These are phyloP conservation scores for Dalbergia cultrata DNA, from an alignment of 306 rosid species.

Conservation along the genomic window DNA sequence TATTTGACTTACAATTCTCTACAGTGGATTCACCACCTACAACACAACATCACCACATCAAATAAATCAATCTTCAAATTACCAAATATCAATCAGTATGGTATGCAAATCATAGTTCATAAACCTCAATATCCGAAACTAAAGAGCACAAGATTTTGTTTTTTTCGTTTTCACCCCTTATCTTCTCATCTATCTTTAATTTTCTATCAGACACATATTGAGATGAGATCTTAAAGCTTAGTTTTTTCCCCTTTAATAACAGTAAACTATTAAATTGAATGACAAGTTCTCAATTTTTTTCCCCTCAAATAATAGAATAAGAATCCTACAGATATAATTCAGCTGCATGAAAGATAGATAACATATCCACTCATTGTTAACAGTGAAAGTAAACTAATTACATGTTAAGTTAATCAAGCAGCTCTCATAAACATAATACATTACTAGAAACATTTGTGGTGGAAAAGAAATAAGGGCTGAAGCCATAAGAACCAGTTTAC, in stretches of 20 bases:
- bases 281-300: too few relatives aligned
- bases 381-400: not conserved
- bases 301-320: too few relatives aligned
- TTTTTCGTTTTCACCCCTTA: not conserved
- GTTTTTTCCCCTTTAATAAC: too few relatives aligned
- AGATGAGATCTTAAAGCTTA: too few relatives aligned
- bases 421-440: constrained; percentile 2
- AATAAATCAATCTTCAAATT: constrained; percentile 31
- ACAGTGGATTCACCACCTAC: constrained; percentile 88
- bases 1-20: constrained; percentile 93
- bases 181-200: constrained; percentile 5
- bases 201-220: too few relatives aligned
- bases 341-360: constrained; percentile 51
- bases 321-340: constrained; percentile 60
- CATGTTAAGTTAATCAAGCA: not conserved
- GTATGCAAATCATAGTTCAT: not conserved
- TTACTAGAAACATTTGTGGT: not conserved
- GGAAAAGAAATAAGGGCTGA: too few relatives aligned
- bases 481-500: too few relatives aligned
- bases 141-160: too few relatives aligned
- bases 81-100: constrained; percentile 1
- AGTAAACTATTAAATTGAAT: too few relatives aligned
- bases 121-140: too few relatives aligned
- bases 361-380: constrained; percentile 21
- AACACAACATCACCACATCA: too few relatives aligned